Evolutionary conservation across 108 stramenopile species (phyloP).

Genomic region (Hondaea fermentalgiana): DNA sequence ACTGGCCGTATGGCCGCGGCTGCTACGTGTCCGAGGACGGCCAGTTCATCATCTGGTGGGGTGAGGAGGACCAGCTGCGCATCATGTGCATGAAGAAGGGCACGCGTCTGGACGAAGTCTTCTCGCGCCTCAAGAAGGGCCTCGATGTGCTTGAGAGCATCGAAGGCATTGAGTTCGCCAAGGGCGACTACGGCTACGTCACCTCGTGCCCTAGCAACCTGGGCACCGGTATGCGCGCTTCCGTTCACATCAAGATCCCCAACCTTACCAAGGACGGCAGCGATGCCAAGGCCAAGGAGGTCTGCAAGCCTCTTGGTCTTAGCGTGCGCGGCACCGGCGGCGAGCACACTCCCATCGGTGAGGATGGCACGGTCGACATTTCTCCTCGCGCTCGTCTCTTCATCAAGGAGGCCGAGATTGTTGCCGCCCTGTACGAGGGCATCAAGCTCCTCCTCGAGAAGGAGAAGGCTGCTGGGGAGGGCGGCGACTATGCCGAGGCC

Average conservation of each 20-base stretch:
- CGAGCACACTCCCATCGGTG: conserved; percentile 61
- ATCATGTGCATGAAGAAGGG: conserved; percentile 64
- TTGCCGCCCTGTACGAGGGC: conserved; percentile 47
- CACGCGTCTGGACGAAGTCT: conserved; percentile 44
- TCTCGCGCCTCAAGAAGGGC: conserved; percentile 46
- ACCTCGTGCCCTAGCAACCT: conserved; percentile 65
- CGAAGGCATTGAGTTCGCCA: conserved; percentile 52
- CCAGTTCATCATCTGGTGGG: conserved; percentile 55
- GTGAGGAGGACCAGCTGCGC: conserved; percentile 58
- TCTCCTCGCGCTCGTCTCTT: conserved; percentile 53
- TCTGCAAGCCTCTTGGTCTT: conserved; percentile 56
- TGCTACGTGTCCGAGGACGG: conserved; percentile 56
- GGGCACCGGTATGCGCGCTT: conserved; percentile 66
- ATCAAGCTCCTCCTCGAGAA: conserved; percentile 42
- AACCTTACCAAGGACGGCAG: conserved; percentile 55
- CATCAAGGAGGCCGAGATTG: conserved; percentile 52
- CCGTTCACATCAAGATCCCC: conserved; percentile 63
- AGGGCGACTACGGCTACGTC: conserved; percentile 49
- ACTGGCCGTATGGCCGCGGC: conserved; percentile 59
- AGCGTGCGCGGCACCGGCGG: conserved; percentile 58
- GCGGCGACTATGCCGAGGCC: background rate
- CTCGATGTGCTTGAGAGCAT: conserved; percentile 42
- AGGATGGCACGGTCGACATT: conserved; percentile 57
- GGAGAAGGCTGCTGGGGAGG: conserved; percentile 29
- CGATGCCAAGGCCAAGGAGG: conserved; percentile 50